These are phyloP conservation scores for Xylaria arbuscula DNA, from an alignment of 2,329 filamentous ascomycete genomes.

Conservation along the genomic window DNA sequence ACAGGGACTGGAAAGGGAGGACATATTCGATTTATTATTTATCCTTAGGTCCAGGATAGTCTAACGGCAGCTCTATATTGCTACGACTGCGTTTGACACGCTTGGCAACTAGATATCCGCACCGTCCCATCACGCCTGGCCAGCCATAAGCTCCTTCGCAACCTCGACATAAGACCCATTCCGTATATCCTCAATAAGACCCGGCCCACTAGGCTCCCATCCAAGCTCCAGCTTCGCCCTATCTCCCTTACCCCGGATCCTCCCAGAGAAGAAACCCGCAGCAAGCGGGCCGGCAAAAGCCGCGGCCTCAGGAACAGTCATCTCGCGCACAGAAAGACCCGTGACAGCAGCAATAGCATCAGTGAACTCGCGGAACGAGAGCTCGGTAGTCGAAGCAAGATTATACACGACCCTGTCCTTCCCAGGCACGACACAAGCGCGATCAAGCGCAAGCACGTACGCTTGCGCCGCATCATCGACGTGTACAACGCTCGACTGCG, in stretches of 20 bases:
- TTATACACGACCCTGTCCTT: constrained; percentile 53
- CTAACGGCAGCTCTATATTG: no score
- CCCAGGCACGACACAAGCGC: constrained; percentile 37
- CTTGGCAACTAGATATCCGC: neutral
- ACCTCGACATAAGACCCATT: constrained; percentile 34
- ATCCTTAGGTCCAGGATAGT: no score
- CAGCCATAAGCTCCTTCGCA: constrained; percentile 25
- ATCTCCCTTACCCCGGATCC: constrained; percentile 28
- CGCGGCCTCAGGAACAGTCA: constrained; percentile 41
- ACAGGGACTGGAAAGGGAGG: neutral
- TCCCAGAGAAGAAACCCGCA: constrained; percentile 20
- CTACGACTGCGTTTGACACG: neutral
- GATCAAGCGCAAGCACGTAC: constrained; percentile 54
- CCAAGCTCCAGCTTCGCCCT: constrained; percentile 34
- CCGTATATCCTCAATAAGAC: constrained; percentile 34
- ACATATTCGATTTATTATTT: neutral
- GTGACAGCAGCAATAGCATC: constrained; percentile 29
- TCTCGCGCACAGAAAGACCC: constrained; percentile 23
- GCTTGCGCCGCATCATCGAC: constrained; percentile 57
- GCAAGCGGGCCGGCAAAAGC: constrained; percentile 20
- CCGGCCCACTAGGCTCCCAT: constrained; percentile 29
- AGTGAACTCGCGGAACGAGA: constrained; percentile 48
- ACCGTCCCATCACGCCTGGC: constrained; percentile 1
- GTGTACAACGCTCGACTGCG: constrained; percentile 41
- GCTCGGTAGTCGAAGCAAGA: constrained; percentile 46